These are phyloP conservation scores for Aegilops sharonensis DNA, from an alignment of 176 grass and related monocot genomes.

Conservation along the genomic window DNA sequence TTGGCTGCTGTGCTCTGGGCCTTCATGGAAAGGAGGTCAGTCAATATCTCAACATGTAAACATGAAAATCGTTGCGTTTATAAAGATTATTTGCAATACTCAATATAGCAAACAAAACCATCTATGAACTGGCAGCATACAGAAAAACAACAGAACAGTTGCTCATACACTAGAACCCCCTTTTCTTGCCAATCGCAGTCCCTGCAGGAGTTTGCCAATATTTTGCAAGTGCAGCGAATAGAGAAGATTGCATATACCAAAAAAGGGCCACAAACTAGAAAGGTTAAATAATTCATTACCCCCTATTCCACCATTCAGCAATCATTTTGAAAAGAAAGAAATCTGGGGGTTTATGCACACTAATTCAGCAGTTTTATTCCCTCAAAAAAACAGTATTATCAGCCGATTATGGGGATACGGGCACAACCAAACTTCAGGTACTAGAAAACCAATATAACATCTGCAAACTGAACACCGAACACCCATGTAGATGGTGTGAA, in stretches of 20 bases:
- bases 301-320: neutral
- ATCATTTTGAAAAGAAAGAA: neutral
- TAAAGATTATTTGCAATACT: neutral
- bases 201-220: too few relatives aligned
- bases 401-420: neutral
- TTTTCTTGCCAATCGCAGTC: too few relatives aligned
- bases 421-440: neutral
- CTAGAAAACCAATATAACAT: neutral
- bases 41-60: neutral
- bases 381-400: neutral
- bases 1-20: neutral
- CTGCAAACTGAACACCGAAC: neutral
- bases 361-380: neutral
- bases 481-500: neutral
- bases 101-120: neutral
- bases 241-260: neutral
- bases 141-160: neutral
- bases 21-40: neutral
- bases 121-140: neutral
- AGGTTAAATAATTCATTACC: too few relatives aligned
- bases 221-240: neutral
- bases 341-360: neutral
- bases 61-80: neutral
- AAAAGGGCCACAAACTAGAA: too few relatives aligned
- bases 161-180: neutral